phyloP scores from a whole-genome alignment of 2,329 filamentous ascomycete genomes.

The Fusarium sp. region DNA sequence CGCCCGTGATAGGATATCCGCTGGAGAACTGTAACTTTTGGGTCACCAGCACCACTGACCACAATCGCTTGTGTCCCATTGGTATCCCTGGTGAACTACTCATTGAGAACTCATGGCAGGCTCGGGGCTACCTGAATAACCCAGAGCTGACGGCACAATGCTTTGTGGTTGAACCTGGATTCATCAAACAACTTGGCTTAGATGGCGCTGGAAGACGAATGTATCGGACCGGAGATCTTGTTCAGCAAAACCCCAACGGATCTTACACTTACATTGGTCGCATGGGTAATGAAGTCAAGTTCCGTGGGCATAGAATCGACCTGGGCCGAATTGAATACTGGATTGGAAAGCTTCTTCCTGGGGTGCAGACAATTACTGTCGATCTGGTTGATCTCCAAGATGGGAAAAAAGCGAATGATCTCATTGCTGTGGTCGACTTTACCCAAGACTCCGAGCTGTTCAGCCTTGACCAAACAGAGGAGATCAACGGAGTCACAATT shows the following conservation, averaged over 20 bases:
- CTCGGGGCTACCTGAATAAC: slow-evolving; percentile 4
- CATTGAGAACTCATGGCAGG: slow-evolving; percentile 2
- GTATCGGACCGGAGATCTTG: slow-evolving; percentile 9
- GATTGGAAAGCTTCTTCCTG: not conserved
- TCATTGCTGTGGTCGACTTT: not conserved
- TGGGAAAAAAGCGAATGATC: not conserved
- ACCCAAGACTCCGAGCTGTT: not conserved
- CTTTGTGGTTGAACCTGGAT: not conserved
- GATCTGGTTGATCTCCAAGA: not conserved
- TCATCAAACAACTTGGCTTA: not conserved
- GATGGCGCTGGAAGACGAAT: not conserved
- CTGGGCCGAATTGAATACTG: slow-evolving; percentile 12
- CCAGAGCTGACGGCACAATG: not conserved
- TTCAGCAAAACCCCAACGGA: not conserved
- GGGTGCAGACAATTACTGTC: not conserved
- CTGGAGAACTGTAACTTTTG: slow-evolving; percentile 7
- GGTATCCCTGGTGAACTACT: slow-evolving; percentile 5
- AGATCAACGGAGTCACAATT: not conserved
- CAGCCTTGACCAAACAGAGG: not conserved
- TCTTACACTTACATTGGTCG: slow-evolving; percentile 6
- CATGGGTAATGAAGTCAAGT: slow-evolving; percentile 6
- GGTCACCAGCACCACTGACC: not conserved
- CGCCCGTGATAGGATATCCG: not conserved
- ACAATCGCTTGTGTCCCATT: not conserved
- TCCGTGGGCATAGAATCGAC: slow-evolving; percentile 9